Percentiles rank a stretch among this genome's conserved stretches.
Conservation (phyloP, 108 stramenopile genomes). For the Nitzschia sp. region DNA sequence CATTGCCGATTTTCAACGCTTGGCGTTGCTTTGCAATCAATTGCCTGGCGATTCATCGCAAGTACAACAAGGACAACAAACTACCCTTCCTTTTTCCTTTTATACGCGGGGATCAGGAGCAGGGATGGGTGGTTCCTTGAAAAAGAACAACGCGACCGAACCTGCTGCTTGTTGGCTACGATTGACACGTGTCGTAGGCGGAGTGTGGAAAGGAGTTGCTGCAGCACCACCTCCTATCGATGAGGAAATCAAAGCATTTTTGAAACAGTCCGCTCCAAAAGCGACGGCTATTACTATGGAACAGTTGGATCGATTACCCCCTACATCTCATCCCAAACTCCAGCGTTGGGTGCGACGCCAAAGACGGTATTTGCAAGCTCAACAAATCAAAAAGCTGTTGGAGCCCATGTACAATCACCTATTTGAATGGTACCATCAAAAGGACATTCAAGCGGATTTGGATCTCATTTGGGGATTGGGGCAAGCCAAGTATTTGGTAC, state of each 20-base stretch:
- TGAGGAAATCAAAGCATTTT: constrained; percentile 17
- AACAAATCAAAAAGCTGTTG: constrained; percentile 30
- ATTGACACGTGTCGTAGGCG: constrained; percentile 38
- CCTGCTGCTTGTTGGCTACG: constrained; percentile 48
- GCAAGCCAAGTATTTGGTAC: constrained; percentile 31
- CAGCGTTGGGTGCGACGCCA: constrained; percentile 36
- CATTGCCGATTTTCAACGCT: constrained; percentile 23
- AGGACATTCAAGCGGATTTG: constrained; percentile 15
- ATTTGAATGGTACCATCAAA: constrained; percentile 53
- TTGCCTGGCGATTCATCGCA: neutral
- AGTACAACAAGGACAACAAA: neutral
- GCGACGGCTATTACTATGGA: neutral
- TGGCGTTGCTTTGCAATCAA: neutral
- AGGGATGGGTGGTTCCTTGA: neutral
- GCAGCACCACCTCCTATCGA: constrained; percentile 12
- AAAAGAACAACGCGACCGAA: neutral
- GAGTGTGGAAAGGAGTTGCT: constrained; percentile 4
- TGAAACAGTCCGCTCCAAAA: constrained; percentile 4
- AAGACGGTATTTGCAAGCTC: constrained; percentile 21
- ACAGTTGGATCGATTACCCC: neutral
- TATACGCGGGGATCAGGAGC: constrained; percentile 25
- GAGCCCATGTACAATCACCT: constrained; percentile 61
- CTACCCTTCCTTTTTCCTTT: constrained; percentile 45
- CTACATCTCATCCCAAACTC: neutral
- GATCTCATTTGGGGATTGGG: constrained; percentile 62